Evolutionary conservation across 148 eudicot genomes (phyloP), one percentile per base, ranked within the genome.

Genomic region (Amaranthus cruentus): DNA sequence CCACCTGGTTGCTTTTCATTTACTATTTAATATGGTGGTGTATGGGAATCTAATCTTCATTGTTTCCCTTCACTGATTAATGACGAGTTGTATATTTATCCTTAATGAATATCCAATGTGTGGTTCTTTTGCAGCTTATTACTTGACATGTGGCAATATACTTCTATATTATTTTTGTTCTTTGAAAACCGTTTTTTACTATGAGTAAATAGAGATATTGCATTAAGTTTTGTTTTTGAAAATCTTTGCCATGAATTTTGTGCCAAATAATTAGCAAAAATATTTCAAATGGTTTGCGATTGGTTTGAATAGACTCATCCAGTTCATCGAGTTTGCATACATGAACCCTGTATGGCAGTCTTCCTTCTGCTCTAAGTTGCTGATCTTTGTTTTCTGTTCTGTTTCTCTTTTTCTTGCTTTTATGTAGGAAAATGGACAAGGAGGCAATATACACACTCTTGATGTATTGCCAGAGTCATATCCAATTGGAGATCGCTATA

Each of bases 361-460:
- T 6, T 10, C 14, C 9, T 7, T 43, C 13, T 7, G 12, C 46
- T 62, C 42, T 8, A 13, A 55, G n/a, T 13, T 43, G 10, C 9
- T 61, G 28, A 18, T 46, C 38, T 64, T 28, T 28, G 38, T 28
- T 28, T 28, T 11, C 42, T 70, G 47, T 54, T 55, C n/a, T 10
- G 51, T 51, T 59, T 56, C 56, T 15, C 57, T 28, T 18, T 70
- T 11, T 56, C 58, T 44, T 46, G 51, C 28, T 62, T 53, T n/a
- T 66, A 9, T 66, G n/a, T 67, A 94, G 97, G 97, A 91, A 73
- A 90, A 85, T 55, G 88, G 80, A 71, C 83, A 82, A 71, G 76
- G 72, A n/a, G 83, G 68, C 68, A 74, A 77, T 78, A 62, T 84
- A 59, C 50, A 76, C 4, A 78, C 78, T 57, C 69, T 42, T 9